phyloP scores from a whole-genome alignment of 2,329 filamentous ascomycete species.

The Alternaria consortialis region DNA sequence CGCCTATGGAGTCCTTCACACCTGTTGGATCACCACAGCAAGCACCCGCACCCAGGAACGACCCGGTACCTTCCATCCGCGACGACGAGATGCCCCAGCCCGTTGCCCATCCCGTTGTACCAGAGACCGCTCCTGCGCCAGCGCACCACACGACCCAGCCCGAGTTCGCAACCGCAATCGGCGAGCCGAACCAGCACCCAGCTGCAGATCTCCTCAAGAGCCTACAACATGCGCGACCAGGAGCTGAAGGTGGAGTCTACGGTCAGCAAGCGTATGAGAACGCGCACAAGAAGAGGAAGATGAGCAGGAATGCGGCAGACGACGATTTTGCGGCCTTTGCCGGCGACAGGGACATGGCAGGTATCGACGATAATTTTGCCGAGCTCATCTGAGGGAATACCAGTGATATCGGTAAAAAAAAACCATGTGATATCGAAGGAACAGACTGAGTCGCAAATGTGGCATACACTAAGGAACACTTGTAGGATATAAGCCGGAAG shows the following conservation, averaged over 20 bases:
- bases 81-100: constrained; percentile 43
- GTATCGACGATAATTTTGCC: constrained; percentile 69
- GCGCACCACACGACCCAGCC: constrained; percentile 28
- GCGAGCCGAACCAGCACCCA: constrained; percentile 25
- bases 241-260: constrained; percentile 34
- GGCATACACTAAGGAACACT: no score
- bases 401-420: background rate
- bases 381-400: constrained; percentile 55
- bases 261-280: constrained; percentile 33
- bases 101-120: constrained; percentile 36
- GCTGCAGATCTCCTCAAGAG: constrained; percentile 45
- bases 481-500: no score
- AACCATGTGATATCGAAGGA: no score
- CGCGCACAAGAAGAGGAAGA: constrained; percentile 51
- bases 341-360: constrained; percentile 62
- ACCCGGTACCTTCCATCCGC: constrained; percentile 34
- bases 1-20: constrained; percentile 66
- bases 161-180: constrained; percentile 35
- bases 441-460: no score
- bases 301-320: constrained; percentile 43
- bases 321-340: constrained; percentile 52
- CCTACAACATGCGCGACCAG: constrained; percentile 38
- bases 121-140: constrained; percentile 35
- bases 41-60: constrained; percentile 13
- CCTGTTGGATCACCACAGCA: constrained; percentile 60